Evolutionary conservation across 73 alveolate species (phyloP), one percentile per base, ranked within the genome.

Genomic region (Paramecium octaurelia): DNA sequence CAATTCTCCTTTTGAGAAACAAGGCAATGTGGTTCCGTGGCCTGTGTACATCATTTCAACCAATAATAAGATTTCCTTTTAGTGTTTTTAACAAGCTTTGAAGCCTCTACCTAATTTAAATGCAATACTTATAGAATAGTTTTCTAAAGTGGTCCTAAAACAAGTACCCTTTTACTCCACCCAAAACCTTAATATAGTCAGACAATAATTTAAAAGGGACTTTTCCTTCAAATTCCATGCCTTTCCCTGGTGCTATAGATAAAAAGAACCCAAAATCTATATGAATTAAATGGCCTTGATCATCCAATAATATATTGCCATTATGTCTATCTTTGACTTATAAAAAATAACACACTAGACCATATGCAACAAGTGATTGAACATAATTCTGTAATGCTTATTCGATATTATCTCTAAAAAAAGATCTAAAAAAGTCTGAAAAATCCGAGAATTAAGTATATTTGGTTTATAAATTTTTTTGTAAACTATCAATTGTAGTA

Each of bases 21-120:
- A 98, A 86, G 99, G 98, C 44, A 98, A 93, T 40, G 98, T 98
- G 46, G 95, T 93, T 11, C 98, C 98, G 83, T 97, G 97, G 4
- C 99, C 98, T 88, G 97, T 92, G 83, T 95, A 94, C 99, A 98
- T 97, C 99, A 97, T 97, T 93, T 97, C 99, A 42, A 97, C 99
- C 43, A 97, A 95, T 69, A 96, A 92, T 20, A 97, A 93, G 12
- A 97, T 95, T 83, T 96, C 97, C 46, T 97, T 97, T 58, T 97
- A 96, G 75, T 98, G 98, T 92, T 96, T 96, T 87, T 95, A 95
- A 70, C 96, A 84, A 10, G 99, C 99, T 92, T 77, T 90, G 92
- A 98, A 98, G 27, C 98, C 98, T 58, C 93, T 64, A 31, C 42
- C 42, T 27, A 64, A 31, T 31, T 31, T 31, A 31, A 64, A 23